Evolutionary conservation across 2,329 filamentous ascomycete genomes (phyloP), one percentile per base, ranked within the genome.

Genomic region (Paradendryphiella salina): DNA sequence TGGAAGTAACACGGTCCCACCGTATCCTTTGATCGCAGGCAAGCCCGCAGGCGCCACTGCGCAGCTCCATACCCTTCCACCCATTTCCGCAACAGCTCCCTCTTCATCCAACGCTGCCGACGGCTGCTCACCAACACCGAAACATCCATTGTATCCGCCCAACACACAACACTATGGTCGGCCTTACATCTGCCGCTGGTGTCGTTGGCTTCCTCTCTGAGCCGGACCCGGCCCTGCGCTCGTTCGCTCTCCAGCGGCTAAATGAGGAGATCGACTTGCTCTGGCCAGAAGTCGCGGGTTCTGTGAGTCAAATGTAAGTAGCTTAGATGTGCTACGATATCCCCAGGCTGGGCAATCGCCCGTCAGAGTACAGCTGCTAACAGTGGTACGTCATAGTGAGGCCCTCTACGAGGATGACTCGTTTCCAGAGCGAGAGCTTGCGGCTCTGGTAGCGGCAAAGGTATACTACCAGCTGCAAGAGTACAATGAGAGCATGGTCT

Each of bases 401-500:
- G 90, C 90, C 47, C 85, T 99, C 42, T 99, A 96, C 76, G 94
- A 99, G 82, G 93, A 99, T 77, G 90, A 96, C 67, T 83, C 84
- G 54, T 99, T 99, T 70, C 89, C 92, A 40, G 89, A 99, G 75
- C 90, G 93, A 69, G 89, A 94, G 73, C 86, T 99, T 49, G 94
- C 94, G 47, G 94, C 94, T 46, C 82, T 99, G 41, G 91, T 99
- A 46, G 88, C 96, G 35, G 89, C 94, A 64, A 99, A 99, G 82
- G 91, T 97, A 63, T 99, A 97, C 79, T 99, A 97, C 73, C 94
- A 99, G 73, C 85, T 99, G 45, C 91, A 96, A 77, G 94, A 94
- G 74, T 99, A 99, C 80, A 94, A 96, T 73, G 94, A 99, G 79
- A 96, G 93, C 76, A 97, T 99, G 93, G 89, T 90, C 44, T 97